phyloP scores from a whole-genome alignment of 768 basidiomycete species.

The Gloeostereum incarnatum region DNA sequence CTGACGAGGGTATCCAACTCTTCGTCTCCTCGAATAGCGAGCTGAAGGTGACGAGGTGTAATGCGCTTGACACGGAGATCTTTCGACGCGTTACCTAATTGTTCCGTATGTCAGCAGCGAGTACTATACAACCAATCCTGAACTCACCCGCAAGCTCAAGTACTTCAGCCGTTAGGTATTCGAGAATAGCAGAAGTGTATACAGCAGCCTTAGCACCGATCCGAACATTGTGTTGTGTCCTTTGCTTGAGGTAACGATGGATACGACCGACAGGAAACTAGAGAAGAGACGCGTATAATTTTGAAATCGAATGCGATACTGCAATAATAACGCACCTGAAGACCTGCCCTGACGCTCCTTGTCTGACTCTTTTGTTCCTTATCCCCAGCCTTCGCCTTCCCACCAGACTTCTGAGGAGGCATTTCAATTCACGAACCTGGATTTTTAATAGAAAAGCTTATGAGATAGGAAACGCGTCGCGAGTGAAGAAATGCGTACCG shows the following conservation, averaged over 20 bases:
- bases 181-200: constrained; percentile 91
- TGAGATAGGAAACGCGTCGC: no score
- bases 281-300: neutral
- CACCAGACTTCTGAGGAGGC: constrained; percentile 48
- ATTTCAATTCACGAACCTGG: no score
- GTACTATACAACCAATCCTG: no score
- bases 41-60: constrained; percentile 90
- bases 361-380: constrained; percentile 37
- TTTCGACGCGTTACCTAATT: constrained; percentile 87
- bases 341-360: constrained; percentile 76
- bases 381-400: constrained; percentile 50
- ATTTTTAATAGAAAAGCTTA: no score
- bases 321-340: constrained; percentile 49
- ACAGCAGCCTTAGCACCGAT: constrained; percentile 98
- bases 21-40: constrained; percentile 95
- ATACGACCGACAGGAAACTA: constrained; percentile 98
- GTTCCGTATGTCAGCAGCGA: no score
- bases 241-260: constrained; percentile 88
- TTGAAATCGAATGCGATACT: neutral
- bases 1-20: constrained; percentile 93
- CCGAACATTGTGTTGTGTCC: constrained; percentile 88
- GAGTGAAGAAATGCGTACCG: no score
- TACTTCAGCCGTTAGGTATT: constrained; percentile 95
- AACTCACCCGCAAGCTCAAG: constrained; percentile 88
- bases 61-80: constrained; percentile 97